Percentiles rank a stretch among this genome's conserved stretches.
Evolutionary conservation across 768 basidiomycete genomes (phyloP).

Genomic region (Ramaria sp.): DNA sequence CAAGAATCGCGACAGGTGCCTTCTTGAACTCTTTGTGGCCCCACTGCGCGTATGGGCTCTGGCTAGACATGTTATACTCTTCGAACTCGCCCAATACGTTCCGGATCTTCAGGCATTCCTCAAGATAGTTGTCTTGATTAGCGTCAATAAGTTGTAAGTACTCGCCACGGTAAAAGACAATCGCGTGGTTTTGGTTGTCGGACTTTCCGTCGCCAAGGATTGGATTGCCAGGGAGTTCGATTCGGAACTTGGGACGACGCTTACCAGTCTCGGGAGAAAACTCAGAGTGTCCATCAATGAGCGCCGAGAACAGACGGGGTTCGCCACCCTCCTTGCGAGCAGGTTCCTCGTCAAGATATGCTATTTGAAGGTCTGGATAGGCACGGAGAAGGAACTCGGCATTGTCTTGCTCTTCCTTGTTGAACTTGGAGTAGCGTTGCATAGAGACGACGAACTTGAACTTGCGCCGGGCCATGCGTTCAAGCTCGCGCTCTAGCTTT

Average conservation of each 20-base stretch:
- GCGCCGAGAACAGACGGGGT: conserved; percentile 77
- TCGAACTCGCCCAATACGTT: conserved; percentile 98
- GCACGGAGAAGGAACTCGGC: conserved; percentile 96
- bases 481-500: conserved; percentile 87
- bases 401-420: conserved; percentile 98
- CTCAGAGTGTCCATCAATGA: conserved; percentile 98
- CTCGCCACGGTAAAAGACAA: conserved; percentile 98
- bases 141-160: conserved; percentile 99
- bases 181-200: conserved; percentile 99
- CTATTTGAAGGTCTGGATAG: conserved; percentile 97
- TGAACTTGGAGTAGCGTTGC: conserved; percentile 99
- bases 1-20: conserved; percentile 92
- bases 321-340: conserved; percentile 76
- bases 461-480: conserved; percentile 93
- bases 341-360: conserved; percentile 94
- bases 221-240: conserved; percentile 96
- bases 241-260: conserved; percentile 92
- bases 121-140: conserved; percentile 99
- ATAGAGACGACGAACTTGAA: conserved; percentile 98
- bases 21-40: conserved; percentile 88
- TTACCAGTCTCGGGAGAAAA: conserved; percentile 80
- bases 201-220: conserved; percentile 99
- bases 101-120: conserved; percentile 97
- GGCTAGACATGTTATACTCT: conserved; percentile 79
- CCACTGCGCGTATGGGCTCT: conserved; percentile 95